Base-by-base conservation (phyloP, 1,284 basidiomycete genomes). In the Papiliotrema flavescens region DNA sequence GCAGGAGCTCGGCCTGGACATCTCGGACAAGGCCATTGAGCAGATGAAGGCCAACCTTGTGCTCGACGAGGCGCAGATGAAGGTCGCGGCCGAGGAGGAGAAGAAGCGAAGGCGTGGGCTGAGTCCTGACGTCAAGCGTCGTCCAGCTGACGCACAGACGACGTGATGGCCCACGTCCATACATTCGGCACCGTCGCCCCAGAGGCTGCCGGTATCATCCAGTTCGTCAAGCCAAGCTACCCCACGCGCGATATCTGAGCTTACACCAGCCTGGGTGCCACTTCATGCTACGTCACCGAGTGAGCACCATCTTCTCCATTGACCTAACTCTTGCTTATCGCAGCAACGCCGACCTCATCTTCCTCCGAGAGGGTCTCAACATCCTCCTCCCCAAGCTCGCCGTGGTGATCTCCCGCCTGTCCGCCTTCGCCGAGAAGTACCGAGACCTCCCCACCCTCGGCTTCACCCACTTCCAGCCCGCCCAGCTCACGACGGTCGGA, bases 81-180 rank as follows among this genome's bases (percentile, higher is more conserved):
- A 87, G 63, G 82, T 90, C 51, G 95, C 95, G 2, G 93, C 92
- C 0, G 81, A 84, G 60, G 96, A 98, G 76, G 95, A 98, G 79
- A 98, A 96, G 81, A 94, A 91, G 76, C 80, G 96, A 26, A 83
- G 95, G n/a, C 95, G 74, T 76, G 57, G 66, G 74, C 8, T 6
- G 8, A 17, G n/a, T n/a, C 34, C 15, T 36, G 34, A 34, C 28
- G 17, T 0, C 11, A 9, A 19, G 28, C 20, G 46, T 24, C 48
- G 41, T 46, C 11, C 24, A 45, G 17, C 39, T 40, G 6, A 58
- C 44, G 36, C 28, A n/a, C 17, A 76, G 74, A 98, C 78, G 95
- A 98, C 78, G 94, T 98, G 50, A 98, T 98, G 95, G 95, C 95
- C 0, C 95, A 98, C 75, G 95, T 98, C 40, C 92, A 98, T 78